Evolutionary conservation across 345 rosid species (phyloP).

Genomic region (Eucalyptus coolabah): DNA sequence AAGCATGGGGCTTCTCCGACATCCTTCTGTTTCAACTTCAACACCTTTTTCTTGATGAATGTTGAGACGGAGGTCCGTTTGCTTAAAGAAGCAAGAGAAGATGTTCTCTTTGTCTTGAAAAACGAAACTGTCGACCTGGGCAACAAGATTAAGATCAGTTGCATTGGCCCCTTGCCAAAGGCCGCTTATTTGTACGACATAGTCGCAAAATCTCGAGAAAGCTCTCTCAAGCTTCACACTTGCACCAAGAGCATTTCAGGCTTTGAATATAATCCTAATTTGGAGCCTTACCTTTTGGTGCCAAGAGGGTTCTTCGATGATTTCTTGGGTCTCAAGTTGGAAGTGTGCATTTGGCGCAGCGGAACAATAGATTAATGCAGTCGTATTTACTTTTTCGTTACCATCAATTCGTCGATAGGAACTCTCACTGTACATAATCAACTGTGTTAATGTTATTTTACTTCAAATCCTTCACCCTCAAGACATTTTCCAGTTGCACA

Average conservation of each 20-base stretch:
- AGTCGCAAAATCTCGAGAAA: background rate
- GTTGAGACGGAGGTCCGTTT: background rate
- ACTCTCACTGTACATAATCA: background rate
- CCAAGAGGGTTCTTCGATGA: background rate
- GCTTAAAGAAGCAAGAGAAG: constrained; percentile 2
- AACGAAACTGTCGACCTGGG: background rate
- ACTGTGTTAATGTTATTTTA: background rate
- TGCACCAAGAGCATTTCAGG: background rate
- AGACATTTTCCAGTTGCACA: background rate
- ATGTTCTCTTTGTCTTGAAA: constrained; percentile 3
- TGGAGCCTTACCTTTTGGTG: constrained; percentile 7
- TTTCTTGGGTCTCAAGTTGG: background rate
- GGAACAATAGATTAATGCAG: background rate
- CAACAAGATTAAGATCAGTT: background rate
- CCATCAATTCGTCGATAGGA: background rate
- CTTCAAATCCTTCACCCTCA: background rate
- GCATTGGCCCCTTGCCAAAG: constrained; percentile 7
- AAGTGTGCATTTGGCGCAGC: background rate
- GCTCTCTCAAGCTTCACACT: background rate
- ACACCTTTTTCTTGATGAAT: background rate
- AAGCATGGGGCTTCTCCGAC: constrained; percentile 13
- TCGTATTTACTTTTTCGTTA: background rate
- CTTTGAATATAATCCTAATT: background rate
- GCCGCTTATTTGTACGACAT: background rate
- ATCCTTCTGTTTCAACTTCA: background rate